Conservation (phyloP, 2,329 filamentous ascomycete species). For the Paracamarosporium sp. region DNA sequence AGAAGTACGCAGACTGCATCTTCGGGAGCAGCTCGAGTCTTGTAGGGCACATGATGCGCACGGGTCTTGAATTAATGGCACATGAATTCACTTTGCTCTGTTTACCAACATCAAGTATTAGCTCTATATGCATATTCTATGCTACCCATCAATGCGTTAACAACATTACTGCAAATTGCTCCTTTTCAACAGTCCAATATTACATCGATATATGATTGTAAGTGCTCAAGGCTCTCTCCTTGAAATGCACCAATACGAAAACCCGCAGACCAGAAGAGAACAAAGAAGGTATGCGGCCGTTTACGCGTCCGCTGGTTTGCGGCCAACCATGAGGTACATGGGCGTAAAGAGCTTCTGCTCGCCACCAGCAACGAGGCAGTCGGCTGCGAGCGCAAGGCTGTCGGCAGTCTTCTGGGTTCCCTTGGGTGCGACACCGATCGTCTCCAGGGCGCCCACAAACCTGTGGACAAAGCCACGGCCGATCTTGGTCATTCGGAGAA, state of each 20-base stretch:
- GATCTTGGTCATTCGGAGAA: slow-evolving; percentile 86
- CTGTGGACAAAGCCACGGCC: slow-evolving; percentile 78
- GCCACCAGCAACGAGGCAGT: slow-evolving; percentile 86
- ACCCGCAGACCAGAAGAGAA: slow-evolving; percentile 18
- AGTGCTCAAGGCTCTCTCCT: slow-evolving; percentile 13
- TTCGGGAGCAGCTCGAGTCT: not conserved
- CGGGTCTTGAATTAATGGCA: not conserved
- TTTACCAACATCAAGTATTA: not conserved
- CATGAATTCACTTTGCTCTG: not conserved
- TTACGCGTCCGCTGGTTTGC: slow-evolving; percentile 70
- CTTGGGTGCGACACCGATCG: slow-evolving; percentile 73
- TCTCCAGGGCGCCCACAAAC: slow-evolving; percentile 79
- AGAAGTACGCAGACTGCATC: not conserved
- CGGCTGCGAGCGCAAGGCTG: slow-evolving; percentile 80
- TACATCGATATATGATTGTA: slow-evolving; percentile 7
- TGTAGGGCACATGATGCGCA: not conserved
- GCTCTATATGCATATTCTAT: slow-evolving; percentile 5
- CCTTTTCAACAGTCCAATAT: not conserved
- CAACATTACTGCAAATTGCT: slow-evolving; percentile 5
- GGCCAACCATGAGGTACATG: slow-evolving; percentile 96
- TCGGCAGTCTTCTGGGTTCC: slow-evolving; percentile 97
- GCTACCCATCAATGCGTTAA: slow-evolving; percentile 9
- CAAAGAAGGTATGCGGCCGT: not conserved
- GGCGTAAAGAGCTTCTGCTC: slow-evolving; percentile 94
- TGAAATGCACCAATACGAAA: slow-evolving; percentile 22